Conservation (phyloP, 768 basidiomycete species). For the Cystobasidium ongulense region DNA sequence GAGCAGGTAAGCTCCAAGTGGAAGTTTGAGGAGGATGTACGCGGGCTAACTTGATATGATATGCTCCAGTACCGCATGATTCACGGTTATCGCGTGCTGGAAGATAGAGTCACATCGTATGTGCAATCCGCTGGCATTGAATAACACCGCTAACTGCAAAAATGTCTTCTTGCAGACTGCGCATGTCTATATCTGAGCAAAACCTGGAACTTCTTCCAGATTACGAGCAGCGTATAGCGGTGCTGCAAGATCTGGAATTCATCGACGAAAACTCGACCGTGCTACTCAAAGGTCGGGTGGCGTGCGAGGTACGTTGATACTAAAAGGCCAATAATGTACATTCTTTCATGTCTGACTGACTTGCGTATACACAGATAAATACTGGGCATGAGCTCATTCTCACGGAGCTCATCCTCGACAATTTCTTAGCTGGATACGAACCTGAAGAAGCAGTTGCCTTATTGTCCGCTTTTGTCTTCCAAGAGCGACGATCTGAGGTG, state of each 20-base stretch:
- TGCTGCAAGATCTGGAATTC: constrained; percentile 81
- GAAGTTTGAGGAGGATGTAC: not conserved
- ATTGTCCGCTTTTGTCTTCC: constrained; percentile 93
- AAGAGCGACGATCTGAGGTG: constrained; percentile 80
- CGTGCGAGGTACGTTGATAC: constrained; percentile 70
- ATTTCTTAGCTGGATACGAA: constrained; percentile 78
- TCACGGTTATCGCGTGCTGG: constrained; percentile 68
- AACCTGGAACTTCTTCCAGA: constrained; percentile 94
- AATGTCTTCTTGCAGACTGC: constrained; percentile 55
- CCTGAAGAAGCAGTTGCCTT: constrained; percentile 95
- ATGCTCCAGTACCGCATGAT: constrained; percentile 59
- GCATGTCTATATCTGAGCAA: constrained; percentile 83
- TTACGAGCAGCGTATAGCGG: constrained; percentile 86
- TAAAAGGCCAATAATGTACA: not conserved
- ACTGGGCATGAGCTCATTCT: constrained; percentile 93
- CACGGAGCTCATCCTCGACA: constrained; percentile 94
- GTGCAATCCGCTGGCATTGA: no score
- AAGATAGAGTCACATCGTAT: constrained; percentile 57
- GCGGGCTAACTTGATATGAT: constrained; percentile 25
- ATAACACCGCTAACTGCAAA: no score
- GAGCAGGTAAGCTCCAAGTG: constrained; percentile 58
- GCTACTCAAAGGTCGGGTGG: constrained; percentile 88
- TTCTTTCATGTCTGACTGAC: not conserved
- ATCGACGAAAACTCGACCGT: constrained; percentile 95
- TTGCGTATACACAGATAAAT: constrained; percentile 64